Evolutionary conservation across 2,329 filamentous ascomycete species (phyloP), one percentile per base, ranked within the genome.

Genomic region (Pseudocercospora eumusae): DNA sequence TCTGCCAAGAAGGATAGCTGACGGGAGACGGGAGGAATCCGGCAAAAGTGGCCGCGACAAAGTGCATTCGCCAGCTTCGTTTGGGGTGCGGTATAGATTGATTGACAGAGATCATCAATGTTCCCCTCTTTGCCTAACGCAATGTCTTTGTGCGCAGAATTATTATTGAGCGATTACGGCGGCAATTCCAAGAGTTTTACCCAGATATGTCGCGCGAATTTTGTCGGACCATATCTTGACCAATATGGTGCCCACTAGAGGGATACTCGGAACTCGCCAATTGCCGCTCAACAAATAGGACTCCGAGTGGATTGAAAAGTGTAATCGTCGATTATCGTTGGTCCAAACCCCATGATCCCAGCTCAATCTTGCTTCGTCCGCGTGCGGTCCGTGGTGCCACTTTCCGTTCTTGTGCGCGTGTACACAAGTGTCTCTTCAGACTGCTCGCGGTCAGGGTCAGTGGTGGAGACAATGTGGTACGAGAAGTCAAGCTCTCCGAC

Each of bases 401-500:
- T 40, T 40, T 23, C 47, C 15, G 49, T 56, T 3, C 64, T 60
- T 52, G 59, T 64, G 28, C 44, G 54, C 13, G 59, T 64, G 23
- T 64, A 67, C 0, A 68, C 64, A 18, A 73, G 57, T 1, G 70
- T 71, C 59, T 71, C 70, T 27, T 71, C 66, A 8, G 65, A 66
- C 20, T 67, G 66, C 4, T 68, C 61, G 23, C 62, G 47, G 6
- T 60, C 53, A 4, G 64, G 36, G 45, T 73, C 71, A 8, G 59
- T 59, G 2, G 71, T 73, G 23, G 64, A 69, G 28, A 84, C 80
- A 18, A 87, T 76, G 63, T 86, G 82, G 70, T 88, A 90, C 36
- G 84, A 86, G 70, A 92, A 93, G 73, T 92, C 89, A 21, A 91
- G 81, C 65, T 91, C 88, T 0, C 90, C 89, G 0, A 92, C 89